Percentiles rank a stretch among this genome's conserved stretches.
phyloP scores from a whole-genome alignment of 2,329 filamentous ascomycete species.

The Xylariaceae sp. region DNA sequence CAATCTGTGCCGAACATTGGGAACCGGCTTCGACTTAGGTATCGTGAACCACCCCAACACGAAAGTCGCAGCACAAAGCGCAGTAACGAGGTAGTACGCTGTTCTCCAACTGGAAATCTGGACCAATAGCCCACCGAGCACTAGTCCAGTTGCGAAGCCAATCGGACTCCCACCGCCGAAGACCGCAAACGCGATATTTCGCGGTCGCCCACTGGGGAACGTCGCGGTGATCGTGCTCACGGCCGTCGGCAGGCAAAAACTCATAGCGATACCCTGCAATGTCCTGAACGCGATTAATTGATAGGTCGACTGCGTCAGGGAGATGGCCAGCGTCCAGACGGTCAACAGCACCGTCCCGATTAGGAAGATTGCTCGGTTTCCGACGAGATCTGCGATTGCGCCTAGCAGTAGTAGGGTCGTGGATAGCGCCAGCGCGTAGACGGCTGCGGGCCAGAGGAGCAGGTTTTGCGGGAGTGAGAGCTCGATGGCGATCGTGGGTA shows the following conservation, averaged over 20 bases:
- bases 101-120: not conserved
- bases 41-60: not conserved
- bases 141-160: not conserved
- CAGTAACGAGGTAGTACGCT: not conserved
- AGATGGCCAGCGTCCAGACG: not conserved
- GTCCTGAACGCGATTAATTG: not conserved
- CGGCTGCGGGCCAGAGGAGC: conserved; percentile 14
- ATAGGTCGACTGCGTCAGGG: not conserved
- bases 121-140: not conserved
- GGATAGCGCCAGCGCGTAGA: conserved; percentile 7
- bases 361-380: conserved; percentile 3
- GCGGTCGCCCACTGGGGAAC: not conserved
- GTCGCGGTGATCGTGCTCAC: not conserved
- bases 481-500: conserved; percentile 24
- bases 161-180: not conserved
- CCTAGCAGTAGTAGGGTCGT: conserved; percentile 11
- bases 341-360: conserved; percentile 2
- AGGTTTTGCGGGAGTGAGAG: conserved; percentile 9
- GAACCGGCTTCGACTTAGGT: not conserved
- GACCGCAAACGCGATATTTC: not conserved
- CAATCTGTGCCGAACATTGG: not conserved
- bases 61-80: not conserved
- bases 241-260: not conserved
- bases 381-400: conserved; percentile 14
- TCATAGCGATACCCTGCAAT: not conserved